Conservation (phyloP, 2,329 filamentous ascomycete species). For the Dactylellina drechsleri region DNA sequence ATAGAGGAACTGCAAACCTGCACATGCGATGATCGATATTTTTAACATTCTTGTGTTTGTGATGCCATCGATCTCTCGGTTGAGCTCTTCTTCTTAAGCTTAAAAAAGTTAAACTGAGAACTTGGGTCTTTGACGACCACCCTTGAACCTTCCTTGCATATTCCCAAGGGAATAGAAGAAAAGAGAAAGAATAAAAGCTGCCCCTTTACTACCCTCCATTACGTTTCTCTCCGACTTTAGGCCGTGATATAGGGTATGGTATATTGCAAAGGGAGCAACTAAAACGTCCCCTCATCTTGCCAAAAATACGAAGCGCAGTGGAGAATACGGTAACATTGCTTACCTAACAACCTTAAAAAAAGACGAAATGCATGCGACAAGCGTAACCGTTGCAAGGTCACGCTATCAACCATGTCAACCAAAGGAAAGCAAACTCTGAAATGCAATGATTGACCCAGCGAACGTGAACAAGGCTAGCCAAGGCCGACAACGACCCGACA, state of each 20-base stretch:
- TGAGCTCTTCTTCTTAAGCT: constrained; percentile 9
- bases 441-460: constrained; percentile 14
- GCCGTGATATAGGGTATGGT: neutral
- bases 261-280: constrained; percentile 11
- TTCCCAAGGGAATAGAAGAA: neutral
- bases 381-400: constrained; percentile 1
- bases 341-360: neutral
- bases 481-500: constrained; percentile 30
- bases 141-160: constrained; percentile 2
- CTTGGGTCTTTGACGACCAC: too few relatives aligned
- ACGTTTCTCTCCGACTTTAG: constrained; percentile 5
- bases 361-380: constrained; percentile 21
- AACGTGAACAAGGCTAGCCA: constrained; percentile 22
- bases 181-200: constrained; percentile 29
- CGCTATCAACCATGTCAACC: constrained; percentile 22
- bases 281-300: neutral
- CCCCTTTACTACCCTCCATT: constrained; percentile 21
- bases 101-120: too few relatives aligned
- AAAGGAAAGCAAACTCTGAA: constrained; percentile 2
- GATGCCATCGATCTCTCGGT: constrained; percentile 3
- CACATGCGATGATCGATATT: constrained; percentile 18
- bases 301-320: constrained; percentile 4
- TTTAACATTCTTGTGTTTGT: constrained; percentile 1
- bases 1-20: constrained; percentile 4
- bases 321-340: neutral